Evolutionary conservation across 805 yeast species (phyloP).

Genomic region (Danielozyma ontarioensis): DNA sequence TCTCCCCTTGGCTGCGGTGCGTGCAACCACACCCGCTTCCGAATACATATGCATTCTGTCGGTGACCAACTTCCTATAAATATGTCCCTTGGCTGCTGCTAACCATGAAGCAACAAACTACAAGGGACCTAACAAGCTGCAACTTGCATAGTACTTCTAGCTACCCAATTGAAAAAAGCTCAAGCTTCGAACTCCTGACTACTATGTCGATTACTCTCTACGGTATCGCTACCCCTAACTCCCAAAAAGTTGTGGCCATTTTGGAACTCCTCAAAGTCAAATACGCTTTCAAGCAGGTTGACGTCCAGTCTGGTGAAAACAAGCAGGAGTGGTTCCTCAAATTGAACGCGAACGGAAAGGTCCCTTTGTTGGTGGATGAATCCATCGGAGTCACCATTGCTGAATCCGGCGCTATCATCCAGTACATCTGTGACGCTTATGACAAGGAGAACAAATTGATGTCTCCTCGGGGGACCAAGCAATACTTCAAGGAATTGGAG

Average conservation of each 20-base stretch:
- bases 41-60: too few species aligned
- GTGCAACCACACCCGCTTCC: too few species aligned
- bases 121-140: too few species aligned
- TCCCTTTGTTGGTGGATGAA: neutral
- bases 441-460: neutral
- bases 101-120: too few species aligned
- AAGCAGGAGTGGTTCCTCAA: neutral
- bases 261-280: neutral
- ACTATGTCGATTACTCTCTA: neutral
- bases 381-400: neutral
- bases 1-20: too few species aligned
- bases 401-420: neutral
- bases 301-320: neutral
- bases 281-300: neutral
- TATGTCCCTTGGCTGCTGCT: too few species aligned
- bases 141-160: too few species aligned
- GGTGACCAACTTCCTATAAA: too few species aligned
- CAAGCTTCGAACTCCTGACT: too few species aligned
- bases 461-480: slow-evolving; percentile 14
- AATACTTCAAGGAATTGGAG: slow-evolving; percentile 50
- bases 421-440: neutral
- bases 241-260: neutral
- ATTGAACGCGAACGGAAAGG: neutral
- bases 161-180: too few species aligned
- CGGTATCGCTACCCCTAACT: neutral